These are phyloP conservation scores for Aureobasidium sp. DNA, from an alignment of 2,329 filamentous ascomycete genomes.

Conservation along the genomic window DNA sequence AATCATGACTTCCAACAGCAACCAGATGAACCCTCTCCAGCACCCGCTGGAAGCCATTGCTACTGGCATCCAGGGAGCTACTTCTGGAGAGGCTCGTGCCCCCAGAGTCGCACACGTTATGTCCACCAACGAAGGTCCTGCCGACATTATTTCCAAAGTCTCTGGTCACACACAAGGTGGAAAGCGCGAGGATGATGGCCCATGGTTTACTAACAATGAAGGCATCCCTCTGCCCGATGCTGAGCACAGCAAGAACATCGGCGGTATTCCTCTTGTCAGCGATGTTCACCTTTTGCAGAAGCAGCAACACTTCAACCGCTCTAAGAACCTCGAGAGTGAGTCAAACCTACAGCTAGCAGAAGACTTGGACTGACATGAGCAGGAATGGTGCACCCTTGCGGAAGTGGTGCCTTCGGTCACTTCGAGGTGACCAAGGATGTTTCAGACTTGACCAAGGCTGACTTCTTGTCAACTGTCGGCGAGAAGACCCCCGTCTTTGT, in stretches of 20 bases:
- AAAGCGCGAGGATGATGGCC: constrained; percentile 44
- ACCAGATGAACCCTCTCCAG: constrained; percentile 29
- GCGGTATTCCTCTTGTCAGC: constrained; percentile 45
- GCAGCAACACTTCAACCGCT: constrained; percentile 51
- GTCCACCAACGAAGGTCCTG: constrained; percentile 46
- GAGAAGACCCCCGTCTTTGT: constrained; percentile 39
- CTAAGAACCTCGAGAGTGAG: constrained; percentile 43
- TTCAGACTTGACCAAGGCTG: constrained; percentile 33
- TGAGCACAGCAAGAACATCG: constrained; percentile 47
- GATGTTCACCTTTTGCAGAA: constrained; percentile 49
- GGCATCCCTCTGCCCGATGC: constrained; percentile 46
- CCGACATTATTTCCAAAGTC: constrained; percentile 46
- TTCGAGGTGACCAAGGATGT: constrained; percentile 41
- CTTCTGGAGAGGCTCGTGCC: constrained; percentile 33
- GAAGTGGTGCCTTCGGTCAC: constrained; percentile 41
- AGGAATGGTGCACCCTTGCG: constrained; percentile 37
- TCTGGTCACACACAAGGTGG: constrained; percentile 41
- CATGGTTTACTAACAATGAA: constrained; percentile 51
- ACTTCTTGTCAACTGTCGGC: constrained; percentile 35
- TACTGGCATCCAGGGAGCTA: constrained; percentile 35
- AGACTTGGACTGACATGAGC: constrained; percentile 13
- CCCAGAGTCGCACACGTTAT: constrained; percentile 36
- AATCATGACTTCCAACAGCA: constrained; percentile 23
- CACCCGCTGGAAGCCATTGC: constrained; percentile 39
- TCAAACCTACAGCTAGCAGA: neutral